Conservation (phyloP, 306 rosid genomes). For the Quercus rubra region DNA sequence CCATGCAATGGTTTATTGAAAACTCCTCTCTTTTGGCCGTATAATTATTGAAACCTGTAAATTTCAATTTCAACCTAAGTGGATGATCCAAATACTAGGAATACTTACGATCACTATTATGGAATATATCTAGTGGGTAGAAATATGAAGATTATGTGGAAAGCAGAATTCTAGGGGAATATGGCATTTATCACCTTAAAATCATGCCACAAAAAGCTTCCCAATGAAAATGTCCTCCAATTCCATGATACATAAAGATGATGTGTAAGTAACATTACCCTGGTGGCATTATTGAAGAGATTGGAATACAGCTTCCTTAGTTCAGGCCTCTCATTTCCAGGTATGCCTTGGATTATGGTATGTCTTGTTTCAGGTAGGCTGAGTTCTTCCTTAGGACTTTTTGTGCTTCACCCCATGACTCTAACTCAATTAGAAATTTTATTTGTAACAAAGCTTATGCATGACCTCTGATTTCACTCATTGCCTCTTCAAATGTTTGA, state of each 20-base stretch:
- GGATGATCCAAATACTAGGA: too few species aligned
- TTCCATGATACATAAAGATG: background rate
- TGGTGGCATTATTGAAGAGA: slow-evolving; percentile 54
- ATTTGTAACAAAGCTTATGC: slow-evolving; percentile 31
- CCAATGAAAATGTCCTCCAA: background rate
- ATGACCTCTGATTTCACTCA: slow-evolving; percentile 35
- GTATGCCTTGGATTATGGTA: slow-evolving; percentile 59
- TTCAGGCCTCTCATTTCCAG: slow-evolving; percentile 55
- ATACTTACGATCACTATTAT: too few species aligned
- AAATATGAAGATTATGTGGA: too few species aligned
- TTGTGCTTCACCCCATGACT: slow-evolving; percentile 65
- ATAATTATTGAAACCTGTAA: background rate
- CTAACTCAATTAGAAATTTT: slow-evolving; percentile 48
- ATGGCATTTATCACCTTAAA: background rate
- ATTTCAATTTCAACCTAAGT: too few species aligned
- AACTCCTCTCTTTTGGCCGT: background rate
- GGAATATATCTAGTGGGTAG: too few species aligned
- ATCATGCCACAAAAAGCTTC: background rate
- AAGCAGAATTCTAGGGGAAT: too few species aligned
- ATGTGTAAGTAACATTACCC: slow-evolving; percentile 14
- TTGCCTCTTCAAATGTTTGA: slow-evolving; percentile 39
- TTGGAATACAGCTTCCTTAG: slow-evolving; percentile 61
- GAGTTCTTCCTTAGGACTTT: slow-evolving; percentile 48
- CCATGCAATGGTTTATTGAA: too few species aligned
- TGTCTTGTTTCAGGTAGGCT: slow-evolving; percentile 48